Base-by-base conservation (phyloP, 2,329 filamentous ascomycete species). In the Arachnopeziza araneosa region DNA sequence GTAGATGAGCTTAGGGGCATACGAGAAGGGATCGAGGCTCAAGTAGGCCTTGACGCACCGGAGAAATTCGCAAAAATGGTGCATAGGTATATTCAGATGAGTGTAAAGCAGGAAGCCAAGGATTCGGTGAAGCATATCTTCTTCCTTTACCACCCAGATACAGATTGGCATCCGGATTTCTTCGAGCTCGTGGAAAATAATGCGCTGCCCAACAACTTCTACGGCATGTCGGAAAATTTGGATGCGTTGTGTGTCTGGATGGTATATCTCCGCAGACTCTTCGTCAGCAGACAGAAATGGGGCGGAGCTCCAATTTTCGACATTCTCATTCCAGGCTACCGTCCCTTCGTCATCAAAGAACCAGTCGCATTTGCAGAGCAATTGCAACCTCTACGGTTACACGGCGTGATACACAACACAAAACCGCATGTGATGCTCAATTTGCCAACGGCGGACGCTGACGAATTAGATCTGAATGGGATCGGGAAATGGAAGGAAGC, bases 141-240 rank as follows among this genome's bases (percentile, higher is more conserved):
- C 61, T 77, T 77, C 36, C 67, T 77, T 1, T 77, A 72, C 44
- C 75, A 77, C 30, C 75, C 75, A 1, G 75, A 77, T 44, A 75
- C 74, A 50, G 73, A 75, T 54, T 77, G 75, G 75, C 75, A 77
- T 50, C 73, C 74, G 14, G 71, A 71, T 4, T 77, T 77, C 58
- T 75, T 75, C 54, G 71, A 75, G 7, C 67, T 76, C 0, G 61
- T 76, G 17, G 70, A 75, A 12, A 67, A 71, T 2, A 68, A 69
- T 10, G 74, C 72, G 2, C 62, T 76, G 0, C 70, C 70, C 3
- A 69, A 72, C 7, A 66, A 70, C 1, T 77, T 77, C 50, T 74
- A 74, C 59, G 75, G 75, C 24, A 75, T 76, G 60, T 75, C 74
- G 32, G 75, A 76, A 50, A 73, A 76, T 57, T 71, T 77, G 24